phyloP scores from a whole-genome alignment of 2,329 filamentous ascomycete species.

The Tricladium varicosporioides region DNA sequence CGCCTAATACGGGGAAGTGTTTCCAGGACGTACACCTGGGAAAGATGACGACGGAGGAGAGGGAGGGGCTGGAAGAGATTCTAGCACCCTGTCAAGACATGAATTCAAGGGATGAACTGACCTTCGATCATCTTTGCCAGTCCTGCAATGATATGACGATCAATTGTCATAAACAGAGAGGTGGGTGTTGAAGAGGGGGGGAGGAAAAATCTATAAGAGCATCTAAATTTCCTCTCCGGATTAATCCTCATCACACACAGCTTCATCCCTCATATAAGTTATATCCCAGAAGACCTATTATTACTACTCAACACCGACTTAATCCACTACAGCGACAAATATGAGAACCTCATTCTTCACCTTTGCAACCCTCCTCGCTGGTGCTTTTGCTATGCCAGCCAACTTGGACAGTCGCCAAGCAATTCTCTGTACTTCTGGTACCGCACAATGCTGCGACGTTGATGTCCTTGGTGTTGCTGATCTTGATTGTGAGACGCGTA shows the following conservation, averaged over 20 bases:
- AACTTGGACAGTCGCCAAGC: conserved; percentile 37
- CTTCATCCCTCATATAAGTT: too few species aligned
- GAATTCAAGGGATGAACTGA: background rate
- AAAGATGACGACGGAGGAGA: background rate
- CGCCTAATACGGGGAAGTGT: background rate
- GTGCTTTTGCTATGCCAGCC: conserved; percentile 27
- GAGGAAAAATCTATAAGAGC: background rate
- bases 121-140: background rate
- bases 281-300: background rate
- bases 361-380: conserved; percentile 11
- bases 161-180: background rate
- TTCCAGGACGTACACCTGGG: background rate
- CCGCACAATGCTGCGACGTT: conserved; percentile 58
- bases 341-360: conserved; percentile 24
- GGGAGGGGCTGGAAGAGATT: background rate
- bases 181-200: background rate
- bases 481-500: conserved; percentile 55
- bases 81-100: background rate
- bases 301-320: background rate
- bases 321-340: conserved; percentile 11
- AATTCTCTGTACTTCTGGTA: conserved; percentile 41
- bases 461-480: conserved; percentile 57
- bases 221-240: background rate
- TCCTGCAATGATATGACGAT: background rate
- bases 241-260: background rate